Base-by-base conservation (phyloP, 495 filamentous ascomycete species). In the Polyplosphaeria fusca region DNA sequence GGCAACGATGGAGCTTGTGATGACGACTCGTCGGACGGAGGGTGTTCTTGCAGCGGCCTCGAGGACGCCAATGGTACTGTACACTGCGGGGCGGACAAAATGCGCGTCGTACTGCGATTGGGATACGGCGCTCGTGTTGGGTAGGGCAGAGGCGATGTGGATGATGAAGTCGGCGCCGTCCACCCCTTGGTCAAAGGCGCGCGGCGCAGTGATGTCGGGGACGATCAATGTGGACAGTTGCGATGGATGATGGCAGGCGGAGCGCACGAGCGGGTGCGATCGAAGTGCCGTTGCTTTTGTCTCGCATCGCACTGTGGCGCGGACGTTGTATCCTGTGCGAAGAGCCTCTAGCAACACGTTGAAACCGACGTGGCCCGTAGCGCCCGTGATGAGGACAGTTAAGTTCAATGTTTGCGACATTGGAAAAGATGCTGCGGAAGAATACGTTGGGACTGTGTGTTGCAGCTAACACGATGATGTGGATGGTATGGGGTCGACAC, bases 121-220 rank as follows among this genome's bases (percentile, higher is more conserved):
- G 3, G 38, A 22, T 11, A 44, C 47, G 14, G 7, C 14, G 24
- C 43, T 44, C 19, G 65, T 63, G 5, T 55, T 51, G 18, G 62
- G 23, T n/a, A 68, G 23, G 0, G 80, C 78, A 38, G 77, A 77
- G 1, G 80, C 79, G 25, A 78, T 60, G 60, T 83, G 80, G 54
- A 82, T 73, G 49, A 81, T 68, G 53, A 74, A 74, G 22, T 69
- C 73, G 0, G 73, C 76, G 26, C 68, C 77, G 32, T 76, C 64
- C 19, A 78, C 68, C 9, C 73, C 76, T 22, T 71, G 47, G 47
- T 77, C 71, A 58, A 75, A 81, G 12, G 75, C 76, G 7, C 68
- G 70, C 0, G 69, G 54, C 2, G 60, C 65, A 1, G 71, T 49
- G 35, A 81, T 72, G 55, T 81, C 76, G 26, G 79, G 74, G 2